Evolutionary conservation across 345 rosid species (phyloP).

Genomic region (Corchorus capsularis): DNA sequence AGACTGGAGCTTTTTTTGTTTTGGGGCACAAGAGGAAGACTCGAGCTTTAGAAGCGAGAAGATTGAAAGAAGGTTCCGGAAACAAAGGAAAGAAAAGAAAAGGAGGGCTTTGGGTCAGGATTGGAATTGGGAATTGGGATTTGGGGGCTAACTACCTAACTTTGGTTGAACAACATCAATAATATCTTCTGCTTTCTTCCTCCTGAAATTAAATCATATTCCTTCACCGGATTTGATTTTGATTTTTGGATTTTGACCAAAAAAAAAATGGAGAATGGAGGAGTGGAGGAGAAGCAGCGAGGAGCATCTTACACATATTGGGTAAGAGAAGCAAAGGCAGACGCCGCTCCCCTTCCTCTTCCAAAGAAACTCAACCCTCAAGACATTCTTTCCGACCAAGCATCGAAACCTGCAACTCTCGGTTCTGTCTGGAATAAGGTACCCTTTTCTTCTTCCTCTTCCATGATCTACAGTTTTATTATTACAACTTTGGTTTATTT

Average conservation of each 20-base stretch:
- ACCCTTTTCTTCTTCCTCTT: not conserved
- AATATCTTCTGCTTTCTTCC: not conserved
- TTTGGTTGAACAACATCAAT: not conserved
- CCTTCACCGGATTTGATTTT: not conserved
- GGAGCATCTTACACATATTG: slow-evolving; percentile 76
- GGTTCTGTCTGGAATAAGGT: slow-evolving; percentile 93
- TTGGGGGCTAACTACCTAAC: too few relatives aligned
- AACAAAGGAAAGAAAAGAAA: not conserved
- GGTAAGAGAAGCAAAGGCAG: slow-evolving; percentile 71
- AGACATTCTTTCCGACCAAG: slow-evolving; percentile 34
- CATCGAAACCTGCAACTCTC: slow-evolving; percentile 42
- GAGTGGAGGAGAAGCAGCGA: slow-evolving; percentile 36
- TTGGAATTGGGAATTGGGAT: too few relatives aligned
- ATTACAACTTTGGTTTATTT: too few relatives aligned
- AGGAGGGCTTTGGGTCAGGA: not conserved
- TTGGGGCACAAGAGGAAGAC: not conserved
- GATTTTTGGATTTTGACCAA: not conserved
- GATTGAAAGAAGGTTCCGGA: slow-evolving; percentile 7
- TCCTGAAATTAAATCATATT: not conserved
- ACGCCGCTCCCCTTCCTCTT: slow-evolving; percentile 81
- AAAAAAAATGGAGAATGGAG: slow-evolving; percentile 40
- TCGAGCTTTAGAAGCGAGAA: not conserved
- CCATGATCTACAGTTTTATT: not conserved
- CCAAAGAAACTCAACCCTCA: slow-evolving; percentile 60
- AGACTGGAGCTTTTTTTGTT: too few relatives aligned